Conservation (phyloP, 2,329 filamentous ascomycete species). For the Microdochium nivale region DNA sequence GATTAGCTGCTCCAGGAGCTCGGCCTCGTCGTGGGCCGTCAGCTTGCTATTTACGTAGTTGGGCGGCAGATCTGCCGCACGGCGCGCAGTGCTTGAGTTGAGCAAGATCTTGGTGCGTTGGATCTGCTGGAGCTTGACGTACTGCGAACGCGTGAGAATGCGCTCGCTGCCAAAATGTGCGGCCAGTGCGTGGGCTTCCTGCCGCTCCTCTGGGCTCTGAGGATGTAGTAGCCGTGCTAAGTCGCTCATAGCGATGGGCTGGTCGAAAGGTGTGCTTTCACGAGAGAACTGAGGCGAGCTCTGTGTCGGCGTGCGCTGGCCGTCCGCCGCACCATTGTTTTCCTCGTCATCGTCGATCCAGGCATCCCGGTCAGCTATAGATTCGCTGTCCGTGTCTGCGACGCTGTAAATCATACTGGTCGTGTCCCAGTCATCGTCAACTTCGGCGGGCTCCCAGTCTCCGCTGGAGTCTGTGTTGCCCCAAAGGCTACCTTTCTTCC, state of each 20-base stretch:
- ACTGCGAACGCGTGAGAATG: slow-evolving; percentile 76
- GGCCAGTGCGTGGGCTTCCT: slow-evolving; percentile 73
- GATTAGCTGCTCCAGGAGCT: slow-evolving; percentile 51
- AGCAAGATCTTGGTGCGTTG: slow-evolving; percentile 63
- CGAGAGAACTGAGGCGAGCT: slow-evolving; percentile 37
- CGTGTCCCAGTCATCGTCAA: slow-evolving; percentile 57
- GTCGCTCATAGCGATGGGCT: slow-evolving; percentile 55
- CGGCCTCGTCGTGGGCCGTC: slow-evolving; percentile 49
- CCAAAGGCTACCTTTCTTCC: slow-evolving; percentile 77
- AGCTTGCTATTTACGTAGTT: slow-evolving; percentile 25
- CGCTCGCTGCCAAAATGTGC: slow-evolving; percentile 64
- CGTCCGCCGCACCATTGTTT: slow-evolving; percentile 31
- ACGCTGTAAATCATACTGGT: slow-evolving; percentile 64
- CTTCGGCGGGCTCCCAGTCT: slow-evolving; percentile 55
- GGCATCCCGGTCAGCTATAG: slow-evolving; percentile 37
- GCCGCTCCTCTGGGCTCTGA: slow-evolving; percentile 63
- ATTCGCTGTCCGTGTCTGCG: slow-evolving; percentile 24
- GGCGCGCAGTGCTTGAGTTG: slow-evolving; percentile 16
- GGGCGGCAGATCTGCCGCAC: slow-evolving; percentile 8
- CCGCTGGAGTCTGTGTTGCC: slow-evolving; percentile 74
- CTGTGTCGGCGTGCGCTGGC: slow-evolving; percentile 68
- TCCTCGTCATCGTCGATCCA: slow-evolving; percentile 30
- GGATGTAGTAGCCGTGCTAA: slow-evolving; percentile 79
- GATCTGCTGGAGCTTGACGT: slow-evolving; percentile 56
- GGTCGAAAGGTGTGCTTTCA: slow-evolving; percentile 53